These are phyloP conservation scores for Dioscorea dumetorum DNA, from an alignment of 106 monocot genomes.

Conservation along the genomic window DNA sequence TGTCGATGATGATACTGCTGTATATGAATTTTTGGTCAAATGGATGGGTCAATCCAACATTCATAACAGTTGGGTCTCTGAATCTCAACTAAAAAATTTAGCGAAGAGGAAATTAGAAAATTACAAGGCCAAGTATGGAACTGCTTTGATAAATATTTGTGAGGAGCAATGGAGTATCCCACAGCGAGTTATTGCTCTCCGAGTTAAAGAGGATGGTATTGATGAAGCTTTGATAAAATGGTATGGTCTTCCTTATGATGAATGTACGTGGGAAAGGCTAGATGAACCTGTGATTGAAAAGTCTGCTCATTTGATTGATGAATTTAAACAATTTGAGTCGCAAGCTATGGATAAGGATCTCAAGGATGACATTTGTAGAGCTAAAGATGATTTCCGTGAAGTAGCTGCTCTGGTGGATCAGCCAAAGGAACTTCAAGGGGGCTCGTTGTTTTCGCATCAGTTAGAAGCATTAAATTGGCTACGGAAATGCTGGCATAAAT, in stretches of 20 bases:
- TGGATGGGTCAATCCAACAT: slow-evolving; percentile 92
- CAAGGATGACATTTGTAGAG: slow-evolving; percentile 16
- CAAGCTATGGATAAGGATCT: slow-evolving; percentile 44
- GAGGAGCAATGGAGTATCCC: slow-evolving; percentile 79
- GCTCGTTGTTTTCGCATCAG: slow-evolving; percentile 89
- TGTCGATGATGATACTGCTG: slow-evolving; percentile 11
- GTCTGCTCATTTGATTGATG: slow-evolving; percentile 40
- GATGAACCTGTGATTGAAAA: slow-evolving; percentile 65
- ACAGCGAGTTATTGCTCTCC: slow-evolving; percentile 73
- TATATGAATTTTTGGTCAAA: slow-evolving; percentile 85
- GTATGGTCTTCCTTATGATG: slow-evolving; percentile 80
- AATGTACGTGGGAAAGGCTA: slow-evolving; percentile 93
- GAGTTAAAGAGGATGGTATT: slow-evolving; percentile 27
- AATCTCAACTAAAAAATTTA: slow-evolving; percentile 59
- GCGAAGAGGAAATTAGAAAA: slow-evolving; percentile 94
- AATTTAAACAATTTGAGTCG: slow-evolving; percentile 59
- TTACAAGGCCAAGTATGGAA: slow-evolving; percentile 89
- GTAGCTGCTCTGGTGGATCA: slow-evolving; percentile 56
- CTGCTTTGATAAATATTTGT: slow-evolving; percentile 62
- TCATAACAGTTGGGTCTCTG: slow-evolving; percentile 90
- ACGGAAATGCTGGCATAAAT: slow-evolving; percentile 81
- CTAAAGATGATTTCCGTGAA: slow-evolving; percentile 41
- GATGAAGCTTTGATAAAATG: slow-evolving; percentile 82
- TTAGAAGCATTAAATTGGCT: slow-evolving; percentile 95
- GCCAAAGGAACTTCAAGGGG: slow-evolving; percentile 85